Base-by-base conservation (phyloP, 169 alveolate species). In the Plasmodium sp. region DNA sequence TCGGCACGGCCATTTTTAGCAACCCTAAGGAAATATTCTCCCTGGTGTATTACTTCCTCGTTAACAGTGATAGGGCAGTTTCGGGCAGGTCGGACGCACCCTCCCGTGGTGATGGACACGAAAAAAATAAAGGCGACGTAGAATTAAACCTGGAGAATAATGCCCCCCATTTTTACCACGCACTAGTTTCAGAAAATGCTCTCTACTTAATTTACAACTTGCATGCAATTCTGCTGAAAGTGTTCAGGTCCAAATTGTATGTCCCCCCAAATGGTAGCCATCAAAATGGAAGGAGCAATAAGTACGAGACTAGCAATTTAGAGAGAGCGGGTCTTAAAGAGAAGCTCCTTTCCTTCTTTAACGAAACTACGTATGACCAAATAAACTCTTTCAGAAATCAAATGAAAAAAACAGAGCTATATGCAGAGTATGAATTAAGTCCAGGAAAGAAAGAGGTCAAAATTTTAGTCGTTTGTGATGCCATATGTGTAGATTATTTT, bases 361-460 rank as follows among this genome's bases (percentile, higher is more conserved):
- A 92, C 27, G 95, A 92, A 92, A 92, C 95, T 10, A 81, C 95
- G 16, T 72, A 92, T 81, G 95, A 92, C 45, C 67, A 81, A 92
- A 92, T 92, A 82, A 92, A 92, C 75, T 43, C 31, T 9, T 41
- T 82, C 43, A 43, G 95, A 62, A 92, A 81, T 48, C 77, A 73
- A 81, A 92, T 92, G 16, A 83, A 34, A 31, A 81, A 72, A 18
- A 33, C 92, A 7, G 91, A 83, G 84, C 34, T 92, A 81, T 83
- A 82, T 92, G n/a, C 54, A 14, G 92, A 92, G 73, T 92, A 39
- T 82, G 48, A 71, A 31, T 72, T 92, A 92, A n/a, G 92, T 12
- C 4, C 56, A 31, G 92, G 56, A 72, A 92, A 82, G 73, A 92
- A 41, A 48, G 92, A 92, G 45, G 58, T 92, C n/a, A 81, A 71